Conservation (phyloP, 2,329 filamentous ascomycete species). For the Monilinia fructigena region DNA sequence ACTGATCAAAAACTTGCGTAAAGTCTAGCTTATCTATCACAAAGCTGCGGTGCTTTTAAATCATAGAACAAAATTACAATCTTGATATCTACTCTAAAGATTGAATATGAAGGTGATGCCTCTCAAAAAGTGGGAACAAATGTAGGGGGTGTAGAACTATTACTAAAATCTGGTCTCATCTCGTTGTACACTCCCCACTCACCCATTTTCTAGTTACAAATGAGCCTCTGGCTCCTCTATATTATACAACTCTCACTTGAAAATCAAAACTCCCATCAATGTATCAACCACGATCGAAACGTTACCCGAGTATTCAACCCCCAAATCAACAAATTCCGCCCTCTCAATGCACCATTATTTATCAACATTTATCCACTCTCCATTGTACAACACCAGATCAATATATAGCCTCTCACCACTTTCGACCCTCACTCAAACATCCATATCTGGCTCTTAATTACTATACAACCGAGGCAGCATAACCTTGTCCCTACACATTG, state of each 20-base stretch:
- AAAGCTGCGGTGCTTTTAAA: background rate
- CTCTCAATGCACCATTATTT: too few species aligned
- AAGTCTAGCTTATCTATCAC: too few species aligned
- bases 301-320: background rate
- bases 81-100: background rate
- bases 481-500: slow-evolving; percentile 1
- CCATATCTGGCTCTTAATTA: background rate
- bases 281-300: too few species aligned
- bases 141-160: background rate
- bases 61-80: background rate
- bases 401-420: background rate
- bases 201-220: background rate
- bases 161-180: background rate
- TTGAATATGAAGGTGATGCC: background rate
- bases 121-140: background rate
- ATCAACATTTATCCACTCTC: too few species aligned
- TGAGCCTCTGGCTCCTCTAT: background rate
- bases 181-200: background rate
- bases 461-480: background rate
- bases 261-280: background rate
- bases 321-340: background rate
- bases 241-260: background rate
- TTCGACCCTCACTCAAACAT: background rate
- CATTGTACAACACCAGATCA: background rate
- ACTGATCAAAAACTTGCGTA: too few species aligned